phyloP scores from a whole-genome alignment of 768 basidiomycete genomes.

The Mycena olivaceomarginata region DNA sequence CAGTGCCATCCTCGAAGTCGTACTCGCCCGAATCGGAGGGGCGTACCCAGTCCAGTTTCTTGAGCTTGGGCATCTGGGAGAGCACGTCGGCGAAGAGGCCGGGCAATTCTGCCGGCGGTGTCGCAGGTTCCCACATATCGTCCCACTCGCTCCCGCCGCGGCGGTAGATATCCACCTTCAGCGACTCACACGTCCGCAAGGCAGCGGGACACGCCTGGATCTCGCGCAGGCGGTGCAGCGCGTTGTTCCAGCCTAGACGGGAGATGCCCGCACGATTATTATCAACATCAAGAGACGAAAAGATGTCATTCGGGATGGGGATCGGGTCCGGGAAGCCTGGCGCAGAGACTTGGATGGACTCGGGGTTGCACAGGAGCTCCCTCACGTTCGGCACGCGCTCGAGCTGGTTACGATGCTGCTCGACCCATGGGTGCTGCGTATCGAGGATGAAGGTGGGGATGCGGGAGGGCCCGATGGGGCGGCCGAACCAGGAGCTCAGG shows the following conservation, averaged over 20 bases:
- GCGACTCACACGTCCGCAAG: conserved; percentile 25
- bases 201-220: conserved; percentile 27
- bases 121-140: conserved; percentile 25
- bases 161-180: conserved; percentile 27
- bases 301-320: conserved; percentile 26
- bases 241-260: conserved; percentile 24
- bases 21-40: conserved; percentile 19
- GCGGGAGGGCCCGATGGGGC: conserved; percentile 24
- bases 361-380: conserved; percentile 27
- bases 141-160: conserved; percentile 26
- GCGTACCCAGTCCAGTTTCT: conserved; percentile 29
- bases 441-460: conserved; percentile 29
- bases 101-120: conserved; percentile 24
- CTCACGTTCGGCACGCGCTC: conserved; percentile 15
- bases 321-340: conserved; percentile 27
- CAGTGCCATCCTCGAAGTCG: conserved; percentile 24
- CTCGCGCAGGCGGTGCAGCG: conserved; percentile 28
- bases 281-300: conserved; percentile 23
- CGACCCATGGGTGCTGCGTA: conserved; percentile 29
- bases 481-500: conserved; percentile 28
- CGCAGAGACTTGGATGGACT: conserved; percentile 26
- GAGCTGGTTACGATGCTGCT: conserved; percentile 26
- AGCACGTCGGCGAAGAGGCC: conserved; percentile 24
- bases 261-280: conserved; percentile 21
- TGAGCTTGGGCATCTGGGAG: conserved; percentile 28